Evolutionary conservation across 1,139 yeast genomes (phyloP).

Genomic region (Geotrichum australiense): DNA sequence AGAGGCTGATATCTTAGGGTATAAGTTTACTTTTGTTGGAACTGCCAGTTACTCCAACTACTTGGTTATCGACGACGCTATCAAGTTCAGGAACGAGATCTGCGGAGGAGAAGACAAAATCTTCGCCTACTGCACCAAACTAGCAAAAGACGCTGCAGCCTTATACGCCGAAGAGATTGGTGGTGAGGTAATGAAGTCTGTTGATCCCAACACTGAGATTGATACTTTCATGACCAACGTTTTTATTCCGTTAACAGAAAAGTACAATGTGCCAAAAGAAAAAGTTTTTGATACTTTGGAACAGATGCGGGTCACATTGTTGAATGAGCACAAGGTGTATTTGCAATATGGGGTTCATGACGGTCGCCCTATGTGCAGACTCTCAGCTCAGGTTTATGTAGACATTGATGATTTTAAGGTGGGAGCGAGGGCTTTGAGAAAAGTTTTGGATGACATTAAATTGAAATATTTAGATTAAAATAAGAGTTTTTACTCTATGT

Average conservation of each 20-base stretch:
- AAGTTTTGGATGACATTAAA: too few species aligned
- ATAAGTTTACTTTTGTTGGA: slow-evolving; percentile 35
- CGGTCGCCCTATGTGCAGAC: slow-evolving; percentile 43
- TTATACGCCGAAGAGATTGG: slow-evolving; percentile 34
- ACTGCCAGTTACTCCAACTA: slow-evolving; percentile 36
- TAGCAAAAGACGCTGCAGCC: slow-evolving; percentile 42
- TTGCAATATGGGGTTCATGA: slow-evolving; percentile 43
- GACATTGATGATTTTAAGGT: slow-evolving; percentile 47
- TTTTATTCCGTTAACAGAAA: slow-evolving; percentile 35
- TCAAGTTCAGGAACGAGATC: slow-evolving; percentile 44
- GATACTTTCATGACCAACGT: slow-evolving; percentile 45
- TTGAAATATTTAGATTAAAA: too few species aligned
- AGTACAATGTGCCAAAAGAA: slow-evolving; percentile 13
- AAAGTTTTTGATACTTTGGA: slow-evolving; percentile 20
- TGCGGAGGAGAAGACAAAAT: slow-evolving; percentile 62
- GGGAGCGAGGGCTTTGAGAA: slow-evolving; percentile 36
- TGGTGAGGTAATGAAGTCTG: slow-evolving; percentile 36
- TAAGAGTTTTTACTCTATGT: too few species aligned
- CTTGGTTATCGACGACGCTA: slow-evolving; percentile 38
- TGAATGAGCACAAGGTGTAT: slow-evolving; percentile 38
- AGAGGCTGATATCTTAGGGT: slow-evolving; percentile 20
- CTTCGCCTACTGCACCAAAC: slow-evolving; percentile 40
- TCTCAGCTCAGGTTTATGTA: slow-evolving; percentile 55
- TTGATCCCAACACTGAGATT: slow-evolving; percentile 25
- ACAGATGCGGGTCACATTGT: slow-evolving; percentile 15